phyloP scores from a whole-genome alignment of 1,284 basidiomycete species.

The Lentinus polychrous region DNA sequence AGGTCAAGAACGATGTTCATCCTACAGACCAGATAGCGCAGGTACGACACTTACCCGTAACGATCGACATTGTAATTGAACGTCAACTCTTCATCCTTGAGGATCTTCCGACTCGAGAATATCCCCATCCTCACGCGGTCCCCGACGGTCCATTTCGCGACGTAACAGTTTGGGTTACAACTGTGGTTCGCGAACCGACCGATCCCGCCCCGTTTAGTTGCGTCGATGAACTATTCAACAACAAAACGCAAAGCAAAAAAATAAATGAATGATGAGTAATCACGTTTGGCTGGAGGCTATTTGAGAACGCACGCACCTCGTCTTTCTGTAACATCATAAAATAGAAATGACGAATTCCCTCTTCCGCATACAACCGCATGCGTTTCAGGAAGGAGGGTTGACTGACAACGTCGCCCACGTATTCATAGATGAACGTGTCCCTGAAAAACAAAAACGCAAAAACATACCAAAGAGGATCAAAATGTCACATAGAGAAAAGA shows the following conservation, averaged over 20 bases:
- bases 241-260: background rate
- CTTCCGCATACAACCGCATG: constrained; percentile 90
- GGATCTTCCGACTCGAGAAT: constrained; percentile 83
- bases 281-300: background rate
- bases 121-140: constrained; percentile 95
- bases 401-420: constrained; percentile 94
- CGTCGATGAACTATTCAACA: constrained; percentile 94
- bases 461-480: background rate
- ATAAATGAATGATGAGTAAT: background rate
- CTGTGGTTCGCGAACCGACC: constrained; percentile 98
- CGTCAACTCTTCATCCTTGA: constrained; percentile 87
- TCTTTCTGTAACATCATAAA: constrained; percentile 99
- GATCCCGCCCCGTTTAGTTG: constrained; percentile 94
- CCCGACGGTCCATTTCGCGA: constrained; percentile 98
- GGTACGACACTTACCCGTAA: constrained; percentile 92
- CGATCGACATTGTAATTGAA: constrained; percentile 99
- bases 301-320: no score
- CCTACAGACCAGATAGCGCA: background rate
- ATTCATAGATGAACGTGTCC: constrained; percentile 94
- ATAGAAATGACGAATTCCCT: constrained; percentile 96
- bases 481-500: constrained; percentile 12
- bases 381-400: constrained; percentile 85
- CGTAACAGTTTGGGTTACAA: constrained; percentile 96
- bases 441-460: constrained; percentile 33
- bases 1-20: no score